Evolutionary conservation across 345 rosid genomes (phyloP).

Genomic region (Adansonia digitata): DNA sequence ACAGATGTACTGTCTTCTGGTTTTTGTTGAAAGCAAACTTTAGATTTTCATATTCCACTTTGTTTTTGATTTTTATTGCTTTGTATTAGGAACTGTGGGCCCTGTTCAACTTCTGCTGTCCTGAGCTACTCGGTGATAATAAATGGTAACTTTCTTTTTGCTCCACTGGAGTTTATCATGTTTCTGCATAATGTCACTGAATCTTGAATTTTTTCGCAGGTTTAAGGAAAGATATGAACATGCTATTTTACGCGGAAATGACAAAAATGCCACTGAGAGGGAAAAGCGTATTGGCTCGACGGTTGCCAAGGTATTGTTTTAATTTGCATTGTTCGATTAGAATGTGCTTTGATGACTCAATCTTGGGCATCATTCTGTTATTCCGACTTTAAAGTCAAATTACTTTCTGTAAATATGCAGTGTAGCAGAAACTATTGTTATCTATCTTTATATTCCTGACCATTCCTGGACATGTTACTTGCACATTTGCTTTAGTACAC

Average conservation of each 20-base stretch:
- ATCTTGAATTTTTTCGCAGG: constrained; percentile 36
- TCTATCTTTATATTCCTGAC: neutral
- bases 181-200: constrained; percentile 22
- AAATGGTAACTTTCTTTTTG: constrained; percentile 53
- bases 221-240: constrained; percentile 78
- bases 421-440: neutral
- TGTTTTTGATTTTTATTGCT: constrained; percentile 8
- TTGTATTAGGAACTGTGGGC: constrained; percentile 86
- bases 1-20: neutral
- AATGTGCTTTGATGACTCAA: neutral
- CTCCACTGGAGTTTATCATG: constrained; percentile 8
- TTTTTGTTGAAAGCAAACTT: constrained; percentile 6
- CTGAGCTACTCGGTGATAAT: constrained; percentile 75
- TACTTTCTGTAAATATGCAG: neutral
- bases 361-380: neutral
- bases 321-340: neutral
- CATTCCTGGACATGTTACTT: neutral
- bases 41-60: neutral
- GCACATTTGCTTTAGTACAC: neutral
- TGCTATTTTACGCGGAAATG: constrained; percentile 80
- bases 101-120: constrained; percentile 89
- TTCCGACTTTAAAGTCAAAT: constrained; percentile 3
- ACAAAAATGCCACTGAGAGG: constrained; percentile 85
- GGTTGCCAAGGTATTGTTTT: constrained; percentile 74
- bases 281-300: constrained; percentile 85